These are phyloP conservation scores for Symbiodinium natans DNA, from an alignment of 73 alveolate genomes.

Conservation along the genomic window DNA sequence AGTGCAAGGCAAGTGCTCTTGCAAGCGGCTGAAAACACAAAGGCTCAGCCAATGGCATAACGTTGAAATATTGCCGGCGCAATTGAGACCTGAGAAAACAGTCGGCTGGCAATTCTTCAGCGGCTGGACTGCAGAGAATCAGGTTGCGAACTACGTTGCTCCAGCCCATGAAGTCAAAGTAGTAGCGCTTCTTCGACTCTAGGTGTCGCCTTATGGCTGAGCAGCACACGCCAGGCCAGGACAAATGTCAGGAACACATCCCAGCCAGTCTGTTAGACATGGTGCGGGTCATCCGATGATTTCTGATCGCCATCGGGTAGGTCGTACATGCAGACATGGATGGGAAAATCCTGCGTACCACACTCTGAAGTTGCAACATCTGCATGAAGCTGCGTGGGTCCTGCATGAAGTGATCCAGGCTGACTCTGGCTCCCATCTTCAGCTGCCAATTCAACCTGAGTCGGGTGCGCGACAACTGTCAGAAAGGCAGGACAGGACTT, in stretches of 20 bases:
- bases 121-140: neutral
- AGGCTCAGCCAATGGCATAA: conserved; percentile 5
- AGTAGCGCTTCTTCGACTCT: conserved; percentile 91
- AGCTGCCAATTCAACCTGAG: conserved; percentile 85
- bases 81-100: conserved; percentile 38
- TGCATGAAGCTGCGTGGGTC: neutral
- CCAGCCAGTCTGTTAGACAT: neutral
- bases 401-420: conserved; percentile 89
- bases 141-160: conserved; percentile 41
- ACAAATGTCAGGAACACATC: neutral
- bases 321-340: conserved; percentile 93
- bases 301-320: conserved; percentile 42
- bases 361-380: no score
- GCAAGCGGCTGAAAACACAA: neutral
- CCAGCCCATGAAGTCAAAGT: conserved; percentile 94
- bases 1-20: neutral
- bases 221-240: neutral
- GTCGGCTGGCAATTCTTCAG: no score
- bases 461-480: neutral
- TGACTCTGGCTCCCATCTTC: conserved; percentile 86
- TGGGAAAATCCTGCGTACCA: conserved; percentile 65
- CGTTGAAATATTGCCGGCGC: conserved; percentile 76
- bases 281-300: conserved; percentile 32
- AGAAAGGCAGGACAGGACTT: neutral
- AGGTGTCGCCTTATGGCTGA: conserved; percentile 58